Conservation (phyloP, 257 asterid species). For the Agastache rugosa region DNA sequence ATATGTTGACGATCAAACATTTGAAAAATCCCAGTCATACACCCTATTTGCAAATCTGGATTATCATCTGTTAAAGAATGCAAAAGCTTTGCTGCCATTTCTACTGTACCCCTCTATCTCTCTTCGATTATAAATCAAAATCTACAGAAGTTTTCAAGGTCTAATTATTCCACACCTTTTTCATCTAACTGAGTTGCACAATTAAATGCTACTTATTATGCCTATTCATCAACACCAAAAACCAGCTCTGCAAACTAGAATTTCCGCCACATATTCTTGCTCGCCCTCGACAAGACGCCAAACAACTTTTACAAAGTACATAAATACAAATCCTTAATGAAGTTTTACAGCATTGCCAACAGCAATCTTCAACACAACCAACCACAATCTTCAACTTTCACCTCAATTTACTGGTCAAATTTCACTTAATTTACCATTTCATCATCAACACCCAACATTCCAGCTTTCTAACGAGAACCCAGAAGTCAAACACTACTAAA, state of each 20-base stretch:
- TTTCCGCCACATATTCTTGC: conserved; percentile 17
- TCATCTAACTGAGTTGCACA: neutral
- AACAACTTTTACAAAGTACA: neutral
- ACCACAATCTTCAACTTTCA: conserved; percentile 17
- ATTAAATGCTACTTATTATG: neutral
- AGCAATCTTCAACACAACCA: conserved; percentile 27
- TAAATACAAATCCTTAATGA: neutral
- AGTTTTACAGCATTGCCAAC: conserved; percentile 28
- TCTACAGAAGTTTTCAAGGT: conserved; percentile 14
- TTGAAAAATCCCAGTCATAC: conserved; percentile 89
- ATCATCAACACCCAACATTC: conserved; percentile 29
- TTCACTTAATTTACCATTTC: neutral
- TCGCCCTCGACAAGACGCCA: conserved; percentile 19
- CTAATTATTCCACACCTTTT: conserved; percentile 1
- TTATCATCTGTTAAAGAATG: conserved; percentile 81
- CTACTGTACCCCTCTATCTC: neutral
- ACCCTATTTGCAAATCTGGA: conserved; percentile 85
- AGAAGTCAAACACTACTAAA: conserved; percentile 9
- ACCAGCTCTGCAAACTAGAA: conserved; percentile 20
- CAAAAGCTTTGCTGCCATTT: conserved; percentile 60
- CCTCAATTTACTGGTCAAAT: conserved; percentile 35
- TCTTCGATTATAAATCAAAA: conserved; percentile 11
- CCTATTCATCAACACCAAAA: conserved; percentile 16
- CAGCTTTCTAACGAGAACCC: conserved; percentile 35
- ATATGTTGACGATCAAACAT: conserved; percentile 76